A percentile compares a stretch with the other conserved stretches of the same genome.
Evolutionary conservation across 2,329 filamentous ascomycete species (phyloP).

Genomic region (Scytalidium sp.): DNA sequence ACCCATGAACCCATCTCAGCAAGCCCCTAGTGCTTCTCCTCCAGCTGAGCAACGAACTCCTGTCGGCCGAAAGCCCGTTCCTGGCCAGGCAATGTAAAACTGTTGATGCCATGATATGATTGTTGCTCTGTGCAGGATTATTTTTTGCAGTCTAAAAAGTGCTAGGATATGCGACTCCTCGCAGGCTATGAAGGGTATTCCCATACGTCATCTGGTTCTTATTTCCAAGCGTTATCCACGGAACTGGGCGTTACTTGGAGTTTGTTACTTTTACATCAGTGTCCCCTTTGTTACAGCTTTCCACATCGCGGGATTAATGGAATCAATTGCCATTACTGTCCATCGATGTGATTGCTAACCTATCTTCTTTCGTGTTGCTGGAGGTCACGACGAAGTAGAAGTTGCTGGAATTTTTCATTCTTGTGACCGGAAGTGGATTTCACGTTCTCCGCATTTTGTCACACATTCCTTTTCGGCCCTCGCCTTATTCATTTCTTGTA

Average conservation of each 20-base stretch:
- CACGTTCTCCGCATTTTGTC: no score
- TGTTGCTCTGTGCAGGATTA: background rate
- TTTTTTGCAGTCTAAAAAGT: no score
- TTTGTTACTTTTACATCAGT: background rate
- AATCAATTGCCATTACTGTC: background rate
- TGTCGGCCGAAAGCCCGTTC: constrained; percentile 25
- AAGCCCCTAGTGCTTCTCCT: constrained; percentile 8
- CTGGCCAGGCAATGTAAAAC: constrained; percentile 27
- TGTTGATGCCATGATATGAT: background rate
- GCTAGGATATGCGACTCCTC: background rate
- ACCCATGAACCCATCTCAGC: constrained; percentile 19
- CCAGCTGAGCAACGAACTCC: constrained; percentile 3
- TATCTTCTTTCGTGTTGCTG: background rate
- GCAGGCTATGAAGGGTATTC: background rate
- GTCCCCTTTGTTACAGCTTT: background rate
- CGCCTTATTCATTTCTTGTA: background rate
- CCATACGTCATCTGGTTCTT: background rate
- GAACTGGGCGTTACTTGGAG: background rate
- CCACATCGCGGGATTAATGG: background rate
- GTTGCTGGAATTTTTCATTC: background rate
- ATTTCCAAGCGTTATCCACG: background rate
- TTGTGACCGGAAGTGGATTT: background rate
- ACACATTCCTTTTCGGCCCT: background rate
- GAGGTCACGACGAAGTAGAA: background rate
- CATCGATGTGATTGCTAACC: background rate